A percentile compares a stretch with the other conserved stretches of the same genome.
Conservation (phyloP, 1,284 basidiomycete genomes). For the Phaffia rhodozyma region DNA sequence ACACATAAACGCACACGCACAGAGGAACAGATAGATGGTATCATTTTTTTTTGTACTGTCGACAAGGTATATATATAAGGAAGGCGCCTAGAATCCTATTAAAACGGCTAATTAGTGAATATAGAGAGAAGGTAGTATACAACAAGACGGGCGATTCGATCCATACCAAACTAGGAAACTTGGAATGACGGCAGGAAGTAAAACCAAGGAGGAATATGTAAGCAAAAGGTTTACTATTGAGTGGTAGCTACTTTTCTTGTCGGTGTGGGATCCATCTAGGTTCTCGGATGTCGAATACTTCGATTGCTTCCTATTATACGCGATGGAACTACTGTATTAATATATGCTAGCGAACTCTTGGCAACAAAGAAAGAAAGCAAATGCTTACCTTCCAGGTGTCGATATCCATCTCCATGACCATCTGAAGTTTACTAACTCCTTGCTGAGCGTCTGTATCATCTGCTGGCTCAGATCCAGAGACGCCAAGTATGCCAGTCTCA, state of each 20-base stretch:
- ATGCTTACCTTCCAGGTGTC: conserved; percentile 57
- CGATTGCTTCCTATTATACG: conserved; percentile 53
- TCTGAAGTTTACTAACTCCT: conserved; percentile 60
- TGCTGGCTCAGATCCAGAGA: conserved; percentile 48
- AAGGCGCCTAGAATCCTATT: too few relatives aligned
- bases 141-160: too few relatives aligned
- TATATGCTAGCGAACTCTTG: not conserved
- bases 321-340: not conserved
- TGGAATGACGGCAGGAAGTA: not conserved
- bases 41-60: too few relatives aligned
- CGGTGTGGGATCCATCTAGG: conserved; percentile 16
- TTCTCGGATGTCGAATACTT: conserved; percentile 61
- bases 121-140: not conserved
- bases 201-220: not conserved
- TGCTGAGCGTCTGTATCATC: conserved; percentile 49
- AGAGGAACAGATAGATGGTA: too few relatives aligned
- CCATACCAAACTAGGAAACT: too few relatives aligned
- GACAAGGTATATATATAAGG: too few relatives aligned
- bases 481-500: not conserved
- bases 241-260: not conserved
- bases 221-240: not conserved
- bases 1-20: too few relatives aligned
- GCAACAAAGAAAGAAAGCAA: not conserved
- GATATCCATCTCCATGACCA: conserved; percentile 77
- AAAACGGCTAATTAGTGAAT: not conserved